Conservation (phyloP, 345 rosid species). For the Triadica sebifera region DNA sequence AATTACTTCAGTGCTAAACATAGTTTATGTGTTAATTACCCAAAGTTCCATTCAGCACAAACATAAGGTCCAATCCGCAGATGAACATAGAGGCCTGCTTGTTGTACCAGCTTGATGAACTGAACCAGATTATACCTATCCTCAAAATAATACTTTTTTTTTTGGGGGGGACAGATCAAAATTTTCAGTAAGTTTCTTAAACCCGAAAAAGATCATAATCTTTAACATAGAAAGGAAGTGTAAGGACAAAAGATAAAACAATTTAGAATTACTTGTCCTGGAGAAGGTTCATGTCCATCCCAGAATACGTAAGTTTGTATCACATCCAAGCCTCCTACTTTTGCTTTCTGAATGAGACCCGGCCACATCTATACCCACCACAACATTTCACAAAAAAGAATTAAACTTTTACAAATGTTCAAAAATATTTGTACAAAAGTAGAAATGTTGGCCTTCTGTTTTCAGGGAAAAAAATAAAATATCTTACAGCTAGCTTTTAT, state of each 20-base stretch:
- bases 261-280: conserved; percentile 55
- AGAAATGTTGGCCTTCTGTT: background rate
- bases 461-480: too few species aligned
- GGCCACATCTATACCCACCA: conserved; percentile 80
- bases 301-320: conserved; percentile 91
- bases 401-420: background rate
- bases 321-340: conserved; percentile 91
- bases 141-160: conserved; percentile 28
- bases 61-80: conserved; percentile 35
- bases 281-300: conserved; percentile 95
- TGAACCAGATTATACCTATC: conserved; percentile 32
- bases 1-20: background rate
- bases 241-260: background rate
- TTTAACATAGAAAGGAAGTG: too few species aligned
- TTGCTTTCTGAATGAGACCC: conserved; percentile 80
- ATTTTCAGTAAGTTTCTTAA: background rate
- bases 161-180: background rate
- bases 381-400: background rate
- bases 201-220: background rate
- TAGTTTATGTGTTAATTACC: conserved; percentile 16
- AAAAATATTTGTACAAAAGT: background rate
- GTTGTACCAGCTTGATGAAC: conserved; percentile 35
- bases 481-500: too few species aligned
- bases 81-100: conserved; percentile 36
- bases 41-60: conserved; percentile 38